phyloP scores from a whole-genome alignment of 2,329 filamentous ascomycete genomes.

The Arachnomyces sp. region DNA sequence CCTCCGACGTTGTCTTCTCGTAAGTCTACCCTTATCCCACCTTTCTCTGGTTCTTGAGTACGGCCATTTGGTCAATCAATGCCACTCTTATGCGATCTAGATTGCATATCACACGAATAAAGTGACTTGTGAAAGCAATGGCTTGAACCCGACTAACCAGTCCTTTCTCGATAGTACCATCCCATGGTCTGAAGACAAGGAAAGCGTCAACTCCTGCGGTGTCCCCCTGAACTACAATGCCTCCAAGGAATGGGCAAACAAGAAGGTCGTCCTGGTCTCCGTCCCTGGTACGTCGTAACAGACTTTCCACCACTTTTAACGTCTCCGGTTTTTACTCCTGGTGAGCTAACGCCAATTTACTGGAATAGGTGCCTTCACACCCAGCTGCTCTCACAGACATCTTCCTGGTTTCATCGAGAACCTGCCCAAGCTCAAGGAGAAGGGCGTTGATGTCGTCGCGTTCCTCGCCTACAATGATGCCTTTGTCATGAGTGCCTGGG shows the following conservation, averaged over 20 bases:
- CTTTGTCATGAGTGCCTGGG: slow-evolving; percentile 83
- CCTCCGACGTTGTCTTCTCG: slow-evolving; percentile 70
- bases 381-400: slow-evolving; percentile 75
- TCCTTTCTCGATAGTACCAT: slow-evolving; percentile 53
- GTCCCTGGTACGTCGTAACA: slow-evolving; percentile 50
- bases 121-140: too few species aligned
- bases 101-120: too few species aligned
- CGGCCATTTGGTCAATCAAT: too few species aligned
- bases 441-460: slow-evolving; percentile 75
- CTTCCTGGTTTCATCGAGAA: slow-evolving; percentile 73
- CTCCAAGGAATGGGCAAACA: slow-evolving; percentile 64
- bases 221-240: slow-evolving; percentile 71
- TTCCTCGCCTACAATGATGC: slow-evolving; percentile 79
- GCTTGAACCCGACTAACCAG: slow-evolving; percentile 4
- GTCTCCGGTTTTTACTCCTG: slow-evolving; percentile 1
- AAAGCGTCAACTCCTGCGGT: slow-evolving; percentile 67
- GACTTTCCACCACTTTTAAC: slow-evolving; percentile 2
- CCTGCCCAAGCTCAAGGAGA: slow-evolving; percentile 61
- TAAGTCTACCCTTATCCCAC: slow-evolving; percentile 32
- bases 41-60: not conserved
- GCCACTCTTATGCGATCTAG: too few species aligned
- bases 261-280: slow-evolving; percentile 64
- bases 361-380: slow-evolving; percentile 67
- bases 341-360: not conserved
- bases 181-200: slow-evolving; percentile 62